phyloP scores from a whole-genome alignment of 2,329 filamentous ascomycete genomes.

The Stagonosporopsis vannaccii region DNA sequence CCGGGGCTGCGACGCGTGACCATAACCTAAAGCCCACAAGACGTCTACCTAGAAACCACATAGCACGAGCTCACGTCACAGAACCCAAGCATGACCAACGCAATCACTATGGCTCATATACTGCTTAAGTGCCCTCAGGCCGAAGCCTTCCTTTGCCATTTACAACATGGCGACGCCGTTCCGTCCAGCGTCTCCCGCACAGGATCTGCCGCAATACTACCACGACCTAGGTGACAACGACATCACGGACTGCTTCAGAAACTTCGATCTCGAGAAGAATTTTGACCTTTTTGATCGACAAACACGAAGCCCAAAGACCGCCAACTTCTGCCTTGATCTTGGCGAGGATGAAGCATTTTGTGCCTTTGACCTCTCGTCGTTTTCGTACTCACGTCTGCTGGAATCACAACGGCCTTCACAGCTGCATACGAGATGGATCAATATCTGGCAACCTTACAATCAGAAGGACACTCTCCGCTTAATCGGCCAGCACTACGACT shows the following conservation, averaged over 20 bases:
- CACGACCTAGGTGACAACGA: slow-evolving; percentile 43
- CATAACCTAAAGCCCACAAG: slow-evolving; percentile 29
- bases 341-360: slow-evolving; percentile 63
- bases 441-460: slow-evolving; percentile 72
- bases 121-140: not conserved
- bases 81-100: slow-evolving; percentile 7
- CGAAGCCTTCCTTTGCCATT: not conserved
- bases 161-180: slow-evolving; percentile 36
- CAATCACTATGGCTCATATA: not conserved
- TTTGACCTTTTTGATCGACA: slow-evolving; percentile 56
- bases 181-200: slow-evolving; percentile 36
- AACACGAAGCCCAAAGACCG: slow-evolving; percentile 52
- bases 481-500: slow-evolving; percentile 69
- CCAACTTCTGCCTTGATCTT: slow-evolving; percentile 73
- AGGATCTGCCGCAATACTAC: slow-evolving; percentile 47
- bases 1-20: slow-evolving; percentile 37
- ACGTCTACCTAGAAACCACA: slow-evolving; percentile 22
- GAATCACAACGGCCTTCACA: slow-evolving; percentile 54
- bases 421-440: slow-evolving; percentile 74
- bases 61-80: slow-evolving; percentile 43
- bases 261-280: slow-evolving; percentile 62
- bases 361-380: slow-evolving; percentile 60
- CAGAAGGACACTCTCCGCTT: slow-evolving; percentile 65
- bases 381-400: slow-evolving; percentile 51
- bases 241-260: slow-evolving; percentile 53